A percentile compares a stretch with the other conserved stretches of the same genome.
phyloP scores from a whole-genome alignment of 176 grass and related monocot genomes.

The Rhynchospora breviuscula region DNA sequence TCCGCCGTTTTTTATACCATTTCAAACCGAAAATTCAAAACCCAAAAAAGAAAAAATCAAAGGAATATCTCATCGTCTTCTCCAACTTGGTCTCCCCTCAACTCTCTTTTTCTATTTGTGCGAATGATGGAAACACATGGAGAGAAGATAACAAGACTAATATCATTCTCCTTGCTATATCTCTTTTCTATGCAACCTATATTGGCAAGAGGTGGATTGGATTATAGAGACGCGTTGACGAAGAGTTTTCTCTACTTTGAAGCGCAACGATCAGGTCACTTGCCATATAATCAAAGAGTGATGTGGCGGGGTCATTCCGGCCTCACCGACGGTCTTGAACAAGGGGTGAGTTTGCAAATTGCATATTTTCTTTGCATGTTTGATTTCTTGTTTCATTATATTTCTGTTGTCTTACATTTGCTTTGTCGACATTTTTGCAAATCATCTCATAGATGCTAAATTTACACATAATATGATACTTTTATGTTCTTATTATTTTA shows the following conservation, averaged over 20 bases:
- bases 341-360: constrained; percentile 40
- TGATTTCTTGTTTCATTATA: neutral
- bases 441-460: neutral
- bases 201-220: constrained; percentile 9
- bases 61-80: neutral
- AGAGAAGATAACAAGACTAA: neutral
- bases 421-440: neutral
- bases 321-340: constrained; percentile 90
- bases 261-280: constrained; percentile 81
- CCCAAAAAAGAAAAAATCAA: neutral
- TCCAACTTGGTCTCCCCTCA: neutral
- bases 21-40: constrained; percentile 6
- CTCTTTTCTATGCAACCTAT: neutral
- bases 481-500: no score
- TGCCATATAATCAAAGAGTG: constrained; percentile 82
- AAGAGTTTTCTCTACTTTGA: constrained; percentile 98
- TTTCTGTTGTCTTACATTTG: neutral
- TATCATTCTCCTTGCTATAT: neutral
- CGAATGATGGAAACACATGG: constrained; percentile 12
- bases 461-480: neutral
- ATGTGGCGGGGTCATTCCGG: constrained; percentile 81
- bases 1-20: neutral
- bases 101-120: neutral
- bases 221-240: constrained; percentile 69
- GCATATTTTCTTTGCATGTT: neutral